Evolutionary conservation across 495 filamentous ascomycete species (phyloP).

Genomic region (Hyaloscypha variabilis): DNA sequence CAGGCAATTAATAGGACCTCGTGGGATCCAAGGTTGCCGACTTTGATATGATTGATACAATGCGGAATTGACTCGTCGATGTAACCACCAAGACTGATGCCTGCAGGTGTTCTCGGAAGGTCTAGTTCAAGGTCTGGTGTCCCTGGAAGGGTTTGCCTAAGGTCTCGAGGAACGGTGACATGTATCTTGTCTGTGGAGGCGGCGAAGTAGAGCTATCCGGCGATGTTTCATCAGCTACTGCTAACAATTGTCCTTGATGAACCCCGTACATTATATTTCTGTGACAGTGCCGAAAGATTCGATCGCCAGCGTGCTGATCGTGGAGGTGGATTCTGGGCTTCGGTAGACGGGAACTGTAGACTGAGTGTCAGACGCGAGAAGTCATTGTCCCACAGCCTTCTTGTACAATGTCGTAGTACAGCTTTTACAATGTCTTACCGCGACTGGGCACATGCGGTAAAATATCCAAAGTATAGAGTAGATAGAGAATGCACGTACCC

Average conservation of each 20-base stretch:
- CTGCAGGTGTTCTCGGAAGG: conserved; percentile 54
- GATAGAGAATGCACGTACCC: conserved; percentile 10
- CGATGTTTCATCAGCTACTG: background rate
- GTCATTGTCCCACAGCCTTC: background rate
- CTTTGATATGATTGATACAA: conserved; percentile 74
- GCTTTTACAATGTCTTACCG: background rate
- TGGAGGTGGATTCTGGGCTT: conserved; percentile 2
- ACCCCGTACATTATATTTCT: conserved; percentile 44
- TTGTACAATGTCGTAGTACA: background rate
- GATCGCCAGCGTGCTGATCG: conserved; percentile 40
- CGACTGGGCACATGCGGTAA: background rate
- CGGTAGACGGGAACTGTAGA: conserved; percentile 3
- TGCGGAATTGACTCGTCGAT: conserved; percentile 64
- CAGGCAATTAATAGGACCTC: conserved; percentile 78
- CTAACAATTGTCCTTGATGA: background rate
- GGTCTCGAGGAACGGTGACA: conserved; percentile 71
- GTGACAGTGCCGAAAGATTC: conserved; percentile 53
- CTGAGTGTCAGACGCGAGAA: background rate
- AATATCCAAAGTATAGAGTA: no score
- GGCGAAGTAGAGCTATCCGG: conserved; percentile 65
- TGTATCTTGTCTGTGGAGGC: conserved; percentile 74
- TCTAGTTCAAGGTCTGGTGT: conserved; percentile 67
- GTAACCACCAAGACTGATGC: conserved; percentile 48
- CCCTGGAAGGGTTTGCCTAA: conserved; percentile 59
- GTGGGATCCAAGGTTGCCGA: conserved; percentile 77